Evolutionary conservation across 176 grass and related monocot species (phyloP).

Genomic region (Carex pumila): DNA sequence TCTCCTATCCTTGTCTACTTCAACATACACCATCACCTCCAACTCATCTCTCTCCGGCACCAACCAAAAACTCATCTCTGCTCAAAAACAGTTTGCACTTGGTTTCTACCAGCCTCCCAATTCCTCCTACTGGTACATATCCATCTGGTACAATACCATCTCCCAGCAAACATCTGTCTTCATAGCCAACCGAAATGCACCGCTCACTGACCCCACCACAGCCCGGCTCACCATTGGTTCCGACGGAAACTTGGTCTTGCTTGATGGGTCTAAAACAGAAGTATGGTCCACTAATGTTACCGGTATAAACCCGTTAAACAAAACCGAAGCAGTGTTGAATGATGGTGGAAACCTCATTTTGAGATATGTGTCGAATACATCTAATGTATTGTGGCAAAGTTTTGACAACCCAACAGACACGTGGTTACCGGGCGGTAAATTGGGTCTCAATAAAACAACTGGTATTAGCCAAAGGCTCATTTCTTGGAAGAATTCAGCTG

Average conservation of each 20-base stretch:
- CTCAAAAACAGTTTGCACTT: conserved; percentile 38
- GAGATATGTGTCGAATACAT: conserved; percentile 38
- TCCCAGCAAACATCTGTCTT: conserved; percentile 29
- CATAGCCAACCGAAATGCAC: conserved; percentile 36
- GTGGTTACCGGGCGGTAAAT: conserved; percentile 62
- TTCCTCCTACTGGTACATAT: conserved; percentile 55
- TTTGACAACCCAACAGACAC: conserved; percentile 63
- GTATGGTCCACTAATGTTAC: conserved; percentile 59
- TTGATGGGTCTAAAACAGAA: conserved; percentile 42
- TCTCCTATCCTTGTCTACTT: conserved; percentile 24
- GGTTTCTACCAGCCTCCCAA: conserved; percentile 55
- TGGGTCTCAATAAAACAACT: conserved; percentile 58
- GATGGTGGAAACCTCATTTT: conserved; percentile 63
- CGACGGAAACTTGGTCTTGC: conserved; percentile 67
- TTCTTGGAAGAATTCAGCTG: conserved; percentile 35
- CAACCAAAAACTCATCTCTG: no score
- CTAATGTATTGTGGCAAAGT: conserved; percentile 64
- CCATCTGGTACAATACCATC: conserved; percentile 85
- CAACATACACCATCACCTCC: conserved; percentile 55
- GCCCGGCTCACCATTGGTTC: conserved; percentile 39
- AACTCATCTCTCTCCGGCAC: conserved; percentile 39
- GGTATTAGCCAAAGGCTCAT: conserved; percentile 43
- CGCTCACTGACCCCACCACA: conserved; percentile 34
- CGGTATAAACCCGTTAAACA: conserved; percentile 10
- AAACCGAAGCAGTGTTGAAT: conserved; percentile 41